Evolutionary conservation across 108 stramenopile species (phyloP).

Genomic region (Chaetoceros tenuissimus): DNA sequence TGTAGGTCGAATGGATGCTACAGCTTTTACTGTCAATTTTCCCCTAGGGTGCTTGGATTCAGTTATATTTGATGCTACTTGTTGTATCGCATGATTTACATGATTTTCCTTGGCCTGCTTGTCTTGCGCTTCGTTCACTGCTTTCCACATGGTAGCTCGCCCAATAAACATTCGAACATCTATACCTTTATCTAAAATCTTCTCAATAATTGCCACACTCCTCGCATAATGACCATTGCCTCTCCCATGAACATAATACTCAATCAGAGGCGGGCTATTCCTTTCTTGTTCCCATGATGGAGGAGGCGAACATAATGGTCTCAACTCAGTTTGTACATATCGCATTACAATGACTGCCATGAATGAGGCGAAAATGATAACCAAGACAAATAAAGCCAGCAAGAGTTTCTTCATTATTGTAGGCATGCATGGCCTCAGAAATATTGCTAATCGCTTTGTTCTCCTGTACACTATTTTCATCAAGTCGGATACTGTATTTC

Average conservation of each 20-base stretch:
- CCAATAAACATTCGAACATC: slow-evolving; percentile 17
- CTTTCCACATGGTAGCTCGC: slow-evolving; percentile 18
- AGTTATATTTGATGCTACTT: too few species aligned
- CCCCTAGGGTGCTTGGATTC: background rate
- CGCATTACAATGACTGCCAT: background rate
- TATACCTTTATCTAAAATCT: slow-evolving; percentile 17
- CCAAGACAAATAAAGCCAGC: background rate
- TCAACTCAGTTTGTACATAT: slow-evolving; percentile 3
- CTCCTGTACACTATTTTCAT: too few species aligned
- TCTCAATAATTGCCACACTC: slow-evolving; percentile 22
- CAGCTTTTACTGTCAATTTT: slow-evolving; percentile 14
- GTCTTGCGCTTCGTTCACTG: slow-evolving; percentile 15
- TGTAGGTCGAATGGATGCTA: slow-evolving; percentile 16
- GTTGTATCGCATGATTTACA: too few species aligned
- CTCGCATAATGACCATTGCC: slow-evolving; percentile 26
- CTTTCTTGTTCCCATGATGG: slow-evolving; percentile 2
- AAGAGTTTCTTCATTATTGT: too few species aligned
- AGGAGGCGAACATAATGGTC: slow-evolving; percentile 17
- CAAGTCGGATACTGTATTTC: too few species aligned
- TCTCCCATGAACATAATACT: slow-evolving; percentile 31
- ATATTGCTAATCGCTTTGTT: too few species aligned
- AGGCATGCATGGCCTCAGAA: too few species aligned
- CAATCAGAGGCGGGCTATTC: slow-evolving; percentile 11
- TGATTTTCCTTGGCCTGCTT: background rate
- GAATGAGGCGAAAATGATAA: background rate